Evolutionary conservation across 2,329 filamentous ascomycete species (phyloP), one percentile per base, ranked within the genome.

Genomic region (Ophiocordyceps sinensis): DNA sequence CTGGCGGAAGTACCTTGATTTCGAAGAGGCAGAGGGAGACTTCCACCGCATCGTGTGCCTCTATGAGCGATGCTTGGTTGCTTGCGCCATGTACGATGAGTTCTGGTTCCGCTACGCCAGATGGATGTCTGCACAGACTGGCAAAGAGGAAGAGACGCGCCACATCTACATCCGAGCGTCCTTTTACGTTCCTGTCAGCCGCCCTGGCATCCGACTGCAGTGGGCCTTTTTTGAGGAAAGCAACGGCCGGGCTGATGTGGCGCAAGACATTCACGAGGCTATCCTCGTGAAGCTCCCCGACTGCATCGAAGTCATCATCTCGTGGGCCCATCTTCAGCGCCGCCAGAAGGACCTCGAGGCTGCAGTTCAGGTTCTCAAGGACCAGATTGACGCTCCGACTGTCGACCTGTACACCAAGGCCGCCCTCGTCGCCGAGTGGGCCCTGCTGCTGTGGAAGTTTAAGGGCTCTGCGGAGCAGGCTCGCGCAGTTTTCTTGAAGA

Each of bases 101-200:
- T 94, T 96, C 61, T 98, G 91, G 91, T 78, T 94, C 53, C 82
- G 91, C n/a, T 98, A 94, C 61, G 85, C 83, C 14, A 73, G 89
- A 34, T 98, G 91, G 91, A 94, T 95, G 84, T 71, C 75, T 44
- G 77, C 77, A 0, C 85, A 94, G 55, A 64, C 76, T 2, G 78
- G 71, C 50, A 94, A 93, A 59, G 79, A 87, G 37, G 85, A 95
- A 57, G 88, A 95, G 55, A 81, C 89, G 6, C 82, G 91, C 43
- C 88, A 85, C 59, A 91, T 96, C 47, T 96, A 93, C 56, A 79
- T 89, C 57, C 79, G 87, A 43, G 91, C 89, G 10, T 80, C 83
- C 49, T 87, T 94, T 41, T 95, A 82, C 56, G 85, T 94, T 1
- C 87, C 89, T 4, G 82, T 96, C 52, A 85, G 86, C 50, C 72